These are phyloP conservation scores for Solanum tarapatanum DNA, from an alignment of 257 asterid species.

Conservation along the genomic window DNA sequence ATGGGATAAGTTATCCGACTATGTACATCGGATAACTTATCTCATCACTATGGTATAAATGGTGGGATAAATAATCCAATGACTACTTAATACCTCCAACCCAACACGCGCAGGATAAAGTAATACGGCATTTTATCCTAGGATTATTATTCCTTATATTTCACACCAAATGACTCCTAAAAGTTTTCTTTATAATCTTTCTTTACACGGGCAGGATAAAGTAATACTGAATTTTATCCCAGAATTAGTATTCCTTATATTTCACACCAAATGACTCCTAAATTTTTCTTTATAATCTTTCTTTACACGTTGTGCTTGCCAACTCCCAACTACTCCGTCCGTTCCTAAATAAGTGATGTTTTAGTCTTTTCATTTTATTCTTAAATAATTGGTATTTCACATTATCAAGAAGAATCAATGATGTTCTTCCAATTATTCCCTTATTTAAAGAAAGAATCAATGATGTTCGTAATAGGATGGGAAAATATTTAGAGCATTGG, in stretches of 20 bases:
- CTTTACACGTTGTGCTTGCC: not conserved
- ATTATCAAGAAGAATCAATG: not conserved
- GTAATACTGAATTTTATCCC: too few species aligned
- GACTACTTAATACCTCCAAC: not conserved
- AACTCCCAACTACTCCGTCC: rapidly evolving
- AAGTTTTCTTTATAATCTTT: too few species aligned
- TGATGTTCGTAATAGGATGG: not conserved
- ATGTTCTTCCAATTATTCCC: not conserved
- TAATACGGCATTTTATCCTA: rapidly evolving
- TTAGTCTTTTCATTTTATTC: not conserved
- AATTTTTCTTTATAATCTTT: too few species aligned
- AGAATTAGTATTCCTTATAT: too few species aligned
- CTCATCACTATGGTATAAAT: not conserved
- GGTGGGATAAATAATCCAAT: not conserved
- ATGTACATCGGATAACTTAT: too few species aligned
- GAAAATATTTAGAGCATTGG: not conserved
- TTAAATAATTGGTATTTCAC: not conserved
- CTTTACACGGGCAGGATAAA: too few species aligned
- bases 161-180: too few species aligned
- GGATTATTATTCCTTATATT: too few species aligned
- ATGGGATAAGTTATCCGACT: not conserved
- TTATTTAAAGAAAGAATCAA: too few species aligned
- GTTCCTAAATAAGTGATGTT: not conserved
- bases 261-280: too few species aligned
- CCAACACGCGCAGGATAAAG: not conserved